Conservation (phyloP, 768 basidiomycete species). For the Megacollybia marginata region DNA sequence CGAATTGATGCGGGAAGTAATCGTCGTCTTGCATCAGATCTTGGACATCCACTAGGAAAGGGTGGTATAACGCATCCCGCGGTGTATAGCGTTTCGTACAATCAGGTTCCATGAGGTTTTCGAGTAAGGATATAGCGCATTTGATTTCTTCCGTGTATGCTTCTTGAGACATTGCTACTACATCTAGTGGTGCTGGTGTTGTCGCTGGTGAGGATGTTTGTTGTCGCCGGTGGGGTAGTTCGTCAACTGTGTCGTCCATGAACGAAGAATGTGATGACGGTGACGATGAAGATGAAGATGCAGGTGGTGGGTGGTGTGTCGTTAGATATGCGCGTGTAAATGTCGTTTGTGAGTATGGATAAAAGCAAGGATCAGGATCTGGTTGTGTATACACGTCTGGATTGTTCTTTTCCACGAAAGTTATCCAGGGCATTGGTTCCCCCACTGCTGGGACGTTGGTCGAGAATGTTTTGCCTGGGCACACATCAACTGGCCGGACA, state of each 20-base stretch:
- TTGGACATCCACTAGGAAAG: slow-evolving; percentile 48
- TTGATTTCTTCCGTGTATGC: slow-evolving; percentile 51
- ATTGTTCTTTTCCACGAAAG: slow-evolving; percentile 74
- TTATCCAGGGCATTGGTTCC: slow-evolving; percentile 61
- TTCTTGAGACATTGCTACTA: slow-evolving; percentile 14
- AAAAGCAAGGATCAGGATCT: slow-evolving; percentile 42
- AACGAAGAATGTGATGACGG: slow-evolving; percentile 11
- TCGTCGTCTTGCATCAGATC: slow-evolving; percentile 45
- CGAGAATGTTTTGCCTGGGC: slow-evolving; percentile 75
- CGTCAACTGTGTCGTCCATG: background rate
- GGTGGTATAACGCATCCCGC: slow-evolving; percentile 65
- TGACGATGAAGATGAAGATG: slow-evolving; percentile 3
- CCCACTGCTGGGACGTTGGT: slow-evolving; percentile 83
- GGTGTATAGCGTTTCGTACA: slow-evolving; percentile 75
- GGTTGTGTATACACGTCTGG: slow-evolving; percentile 54
- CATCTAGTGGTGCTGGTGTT: slow-evolving; percentile 6
- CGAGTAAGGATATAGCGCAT: slow-evolving; percentile 68
- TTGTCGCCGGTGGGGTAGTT: slow-evolving; percentile 11
- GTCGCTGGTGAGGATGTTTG: slow-evolving; percentile 13
- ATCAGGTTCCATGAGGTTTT: slow-evolving; percentile 68
- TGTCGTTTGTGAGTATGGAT: slow-evolving; percentile 37
- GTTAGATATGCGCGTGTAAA: too few relatives aligned
- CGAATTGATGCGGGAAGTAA: slow-evolving; percentile 61
- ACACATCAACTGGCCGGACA: background rate
- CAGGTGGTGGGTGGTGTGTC: background rate